Evolutionary conservation across 2,329 filamentous ascomycete genomes (phyloP).

Genomic region (Pseudogymnoascus sp.): DNA sequence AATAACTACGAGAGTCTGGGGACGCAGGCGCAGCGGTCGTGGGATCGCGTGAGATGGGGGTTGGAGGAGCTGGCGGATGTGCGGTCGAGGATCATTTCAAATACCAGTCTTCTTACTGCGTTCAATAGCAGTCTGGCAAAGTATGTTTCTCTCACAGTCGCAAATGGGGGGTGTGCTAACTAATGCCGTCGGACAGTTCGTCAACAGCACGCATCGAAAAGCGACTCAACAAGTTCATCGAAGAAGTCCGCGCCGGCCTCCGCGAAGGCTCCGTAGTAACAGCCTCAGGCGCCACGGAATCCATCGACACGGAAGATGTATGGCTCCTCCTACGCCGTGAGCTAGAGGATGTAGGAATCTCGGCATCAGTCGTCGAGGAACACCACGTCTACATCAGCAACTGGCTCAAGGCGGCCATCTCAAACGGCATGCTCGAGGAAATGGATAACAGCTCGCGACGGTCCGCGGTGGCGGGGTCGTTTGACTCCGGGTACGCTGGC

Average conservation of each 20-base stretch:
- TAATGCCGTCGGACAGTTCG: conserved; percentile 18
- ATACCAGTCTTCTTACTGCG: conserved; percentile 21
- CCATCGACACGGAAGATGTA: conserved; percentile 21
- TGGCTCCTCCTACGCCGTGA: conserved; percentile 23
- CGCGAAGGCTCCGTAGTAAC: conserved; percentile 24
- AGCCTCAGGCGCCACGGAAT: conserved; percentile 17
- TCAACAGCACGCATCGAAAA: conserved; percentile 23
- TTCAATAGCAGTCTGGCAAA: conserved; percentile 23
- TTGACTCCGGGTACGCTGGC: conserved; percentile 19
- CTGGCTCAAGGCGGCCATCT: conserved; percentile 22
- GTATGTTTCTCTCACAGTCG: conserved; percentile 19
- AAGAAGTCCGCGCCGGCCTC: conserved; percentile 22
- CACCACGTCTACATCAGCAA: conserved; percentile 23
- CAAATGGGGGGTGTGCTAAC: background rate
- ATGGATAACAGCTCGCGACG: conserved; percentile 10
- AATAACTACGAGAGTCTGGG: conserved; percentile 22
- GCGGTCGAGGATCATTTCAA: conserved; percentile 21
- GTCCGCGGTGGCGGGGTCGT: conserved; percentile 1
- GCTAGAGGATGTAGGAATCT: conserved; percentile 25
- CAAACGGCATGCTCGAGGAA: conserved; percentile 23
- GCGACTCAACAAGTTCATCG: conserved; percentile 22
- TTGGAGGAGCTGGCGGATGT: conserved; percentile 24
- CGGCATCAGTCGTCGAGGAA: conserved; percentile 16
- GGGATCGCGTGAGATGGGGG: conserved; percentile 26
- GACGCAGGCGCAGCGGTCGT: conserved; percentile 24